phyloP scores from a whole-genome alignment of 2,329 filamentous ascomycete species.

The Helotiales sp. region DNA sequence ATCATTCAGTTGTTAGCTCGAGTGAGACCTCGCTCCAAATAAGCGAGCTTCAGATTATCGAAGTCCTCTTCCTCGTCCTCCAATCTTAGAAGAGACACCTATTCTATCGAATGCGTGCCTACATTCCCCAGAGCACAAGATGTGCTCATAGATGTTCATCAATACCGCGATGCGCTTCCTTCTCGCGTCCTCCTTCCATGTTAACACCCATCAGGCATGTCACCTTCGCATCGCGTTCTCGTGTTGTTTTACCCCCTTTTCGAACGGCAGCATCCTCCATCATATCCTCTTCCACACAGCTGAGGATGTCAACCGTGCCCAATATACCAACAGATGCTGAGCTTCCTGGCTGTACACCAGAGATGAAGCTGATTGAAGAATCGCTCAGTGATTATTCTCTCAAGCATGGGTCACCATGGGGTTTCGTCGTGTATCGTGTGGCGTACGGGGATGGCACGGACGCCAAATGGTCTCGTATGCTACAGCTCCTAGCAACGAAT shows the following conservation, averaged over 20 bases:
- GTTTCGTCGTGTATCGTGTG: background rate
- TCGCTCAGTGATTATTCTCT: background rate
- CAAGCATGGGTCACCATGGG: background rate
- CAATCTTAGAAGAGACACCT: background rate
- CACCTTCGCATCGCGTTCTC: background rate
- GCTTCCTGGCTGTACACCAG: background rate
- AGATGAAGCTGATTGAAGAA: background rate
- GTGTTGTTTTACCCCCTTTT: background rate
- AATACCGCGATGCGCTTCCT: background rate
- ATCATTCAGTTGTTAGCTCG: too few relatives aligned
- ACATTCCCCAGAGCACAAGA: background rate
- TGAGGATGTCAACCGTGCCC: background rate
- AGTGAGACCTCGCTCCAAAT: too few relatives aligned
- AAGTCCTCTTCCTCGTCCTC: background rate
- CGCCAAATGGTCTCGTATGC: background rate
- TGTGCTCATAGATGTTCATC: background rate
- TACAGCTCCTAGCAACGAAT: background rate
- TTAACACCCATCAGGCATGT: background rate
- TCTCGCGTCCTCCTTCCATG: background rate
- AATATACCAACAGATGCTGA: background rate
- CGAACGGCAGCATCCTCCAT: background rate
- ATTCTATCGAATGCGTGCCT: background rate
- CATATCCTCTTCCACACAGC: background rate
- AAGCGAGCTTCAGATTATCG: too few relatives aligned
- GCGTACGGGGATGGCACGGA: background rate